These are phyloP conservation scores for Nelumbo lutea DNA, from an alignment of 164 flowering plant genomes.

Conservation along the genomic window DNA sequence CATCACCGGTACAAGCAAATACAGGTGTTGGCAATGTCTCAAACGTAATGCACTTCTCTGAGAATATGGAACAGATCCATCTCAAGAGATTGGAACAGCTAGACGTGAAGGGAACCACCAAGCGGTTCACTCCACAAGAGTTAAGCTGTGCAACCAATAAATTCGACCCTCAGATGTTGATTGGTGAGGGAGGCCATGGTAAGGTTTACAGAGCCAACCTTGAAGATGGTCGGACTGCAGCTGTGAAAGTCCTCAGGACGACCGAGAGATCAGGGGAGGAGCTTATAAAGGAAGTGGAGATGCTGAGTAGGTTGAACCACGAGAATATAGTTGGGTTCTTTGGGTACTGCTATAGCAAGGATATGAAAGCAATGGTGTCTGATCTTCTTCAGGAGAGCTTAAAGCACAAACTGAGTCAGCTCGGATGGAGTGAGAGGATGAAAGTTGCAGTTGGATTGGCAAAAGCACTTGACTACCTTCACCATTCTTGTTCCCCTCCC, in stretches of 20 bases:
- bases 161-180: conserved; percentile 31
- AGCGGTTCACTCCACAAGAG: conserved; percentile 27
- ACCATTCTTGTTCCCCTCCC: conserved; percentile 37
- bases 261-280: conserved; percentile 18
- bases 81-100: conserved; percentile 22
- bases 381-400: conserved; percentile 25
- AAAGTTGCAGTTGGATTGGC: conserved; percentile 39
- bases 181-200: conserved; percentile 31
- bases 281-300: conserved; percentile 36
- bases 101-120: conserved; percentile 22
- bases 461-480: conserved; percentile 41
- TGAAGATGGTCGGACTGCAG: conserved; percentile 26
- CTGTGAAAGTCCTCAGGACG: conserved; percentile 34
- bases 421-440: conserved; percentile 37
- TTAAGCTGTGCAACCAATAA: conserved; percentile 25
- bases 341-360: conserved; percentile 32
- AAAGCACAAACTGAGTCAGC: conserved; percentile 23
- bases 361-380: conserved; percentile 35
- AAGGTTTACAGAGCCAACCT: conserved; percentile 31
- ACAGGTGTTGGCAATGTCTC: not conserved
- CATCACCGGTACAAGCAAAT: conserved; percentile 5
- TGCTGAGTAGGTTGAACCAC: conserved; percentile 28
- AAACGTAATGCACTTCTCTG: conserved; percentile 7
- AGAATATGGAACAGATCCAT: not conserved
- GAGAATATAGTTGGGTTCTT: conserved; percentile 32